Conservation (phyloP, 164 flowering plant genomes). For the Umbellularia californica region DNA sequence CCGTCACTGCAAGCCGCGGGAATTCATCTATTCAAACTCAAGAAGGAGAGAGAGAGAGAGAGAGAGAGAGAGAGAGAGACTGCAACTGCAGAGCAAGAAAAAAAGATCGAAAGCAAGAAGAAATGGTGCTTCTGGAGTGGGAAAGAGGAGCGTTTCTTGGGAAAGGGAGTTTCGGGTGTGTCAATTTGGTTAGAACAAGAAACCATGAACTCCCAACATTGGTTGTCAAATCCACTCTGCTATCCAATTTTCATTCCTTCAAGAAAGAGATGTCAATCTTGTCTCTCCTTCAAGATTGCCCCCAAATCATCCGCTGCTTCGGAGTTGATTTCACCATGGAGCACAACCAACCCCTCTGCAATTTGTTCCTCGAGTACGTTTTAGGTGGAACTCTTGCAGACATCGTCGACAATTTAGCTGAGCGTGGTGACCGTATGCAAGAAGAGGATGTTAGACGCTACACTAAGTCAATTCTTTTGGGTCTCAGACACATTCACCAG, state of each 20-base stretch:
- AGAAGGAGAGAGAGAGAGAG: no score
- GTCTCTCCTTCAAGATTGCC: background rate
- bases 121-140: background rate
- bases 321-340: background rate
- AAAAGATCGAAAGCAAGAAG: background rate
- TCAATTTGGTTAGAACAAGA: background rate
- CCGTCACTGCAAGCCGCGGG: no score
- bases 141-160: background rate
- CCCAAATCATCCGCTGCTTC: background rate
- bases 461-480: background rate
- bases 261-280: background rate
- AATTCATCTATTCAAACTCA: no score
- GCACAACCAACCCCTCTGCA: background rate
- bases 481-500: background rate
- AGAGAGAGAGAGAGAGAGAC: no score
- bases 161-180: background rate
- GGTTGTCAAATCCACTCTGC: background rate
- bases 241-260: background rate
- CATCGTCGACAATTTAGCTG: background rate
- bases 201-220: background rate
- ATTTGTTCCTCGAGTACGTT: background rate
- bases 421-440: background rate
- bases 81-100: background rate
- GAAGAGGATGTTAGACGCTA: background rate
- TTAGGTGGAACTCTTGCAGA: background rate